Evolutionary conservation across 257 asterid genomes (phyloP), one percentile per base, ranked within the genome.

Genomic region (Hygrophila difformis): DNA sequence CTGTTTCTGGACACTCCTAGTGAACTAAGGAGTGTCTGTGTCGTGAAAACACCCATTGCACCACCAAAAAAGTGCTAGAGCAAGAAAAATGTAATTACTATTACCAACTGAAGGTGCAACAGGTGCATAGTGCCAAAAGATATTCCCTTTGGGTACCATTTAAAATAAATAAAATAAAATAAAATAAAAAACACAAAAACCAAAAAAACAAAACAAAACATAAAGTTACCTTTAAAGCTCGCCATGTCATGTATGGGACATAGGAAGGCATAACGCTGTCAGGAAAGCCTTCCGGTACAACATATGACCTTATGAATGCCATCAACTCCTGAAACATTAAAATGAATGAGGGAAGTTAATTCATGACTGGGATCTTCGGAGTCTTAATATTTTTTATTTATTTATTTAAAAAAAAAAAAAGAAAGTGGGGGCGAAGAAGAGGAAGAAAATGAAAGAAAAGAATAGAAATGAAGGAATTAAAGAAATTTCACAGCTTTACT

Each of bases 231-330:
- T 86, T 91, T 44, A 91, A 66, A 50, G 99, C 99, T 64, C 99
- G 75, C 99, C 97, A 91, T 40, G 81, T 72, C 99, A 91, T 91
- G 76, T 91, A 91, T 4, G 99, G 99, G 49, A 86, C 99, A 65
- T 91, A 91, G 34, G 97, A 83, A 53, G 96, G 94, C 3, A 79
- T 61, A 13, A 91, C 97, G 8, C 93, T 76, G 51, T 81, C 93
- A 2, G 99, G 99, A 69, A 91, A 91, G 33, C 99, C 97, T 74
- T 91, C 97, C 6, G 99, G 99, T 28, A 91, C 94, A 8, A 86
- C 99, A 23, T 91, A 86, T 8, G 97, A 82, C 61, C 89, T 76
- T 46, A 91, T 41, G 50, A 91, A 86, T 8, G 87, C 51, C 73
- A 72, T 50, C 69, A 83, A 61, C 65, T 73, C 99, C 99, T 86